Conservation (phyloP, 805 yeast genomes). For the Cyberlindnera americana region DNA sequence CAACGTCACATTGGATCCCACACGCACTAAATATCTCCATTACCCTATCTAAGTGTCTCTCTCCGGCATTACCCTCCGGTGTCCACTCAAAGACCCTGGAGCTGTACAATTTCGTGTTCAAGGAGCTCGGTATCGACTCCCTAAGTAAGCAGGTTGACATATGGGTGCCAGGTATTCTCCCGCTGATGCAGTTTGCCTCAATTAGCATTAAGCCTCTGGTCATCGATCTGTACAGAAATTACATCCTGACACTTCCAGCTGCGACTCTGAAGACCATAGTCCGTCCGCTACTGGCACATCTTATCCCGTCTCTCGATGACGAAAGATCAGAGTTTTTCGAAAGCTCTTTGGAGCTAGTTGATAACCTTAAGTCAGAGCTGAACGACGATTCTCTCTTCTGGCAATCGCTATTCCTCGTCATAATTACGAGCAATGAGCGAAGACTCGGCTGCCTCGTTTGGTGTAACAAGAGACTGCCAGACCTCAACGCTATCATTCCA, state of each 20-base stretch:
- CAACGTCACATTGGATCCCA: conserved; percentile 58
- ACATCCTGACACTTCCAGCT: conserved; percentile 51
- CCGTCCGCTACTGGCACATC: conserved; percentile 67
- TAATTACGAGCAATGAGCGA: conserved; percentile 76
- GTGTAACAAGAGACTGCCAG: conserved; percentile 65
- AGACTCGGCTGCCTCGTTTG: conserved; percentile 82
- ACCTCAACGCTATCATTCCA: conserved; percentile 38
- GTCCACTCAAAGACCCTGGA: conserved; percentile 88
- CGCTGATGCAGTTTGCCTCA: conserved; percentile 83
- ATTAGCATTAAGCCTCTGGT: conserved; percentile 82
- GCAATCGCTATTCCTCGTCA: conserved; percentile 72
- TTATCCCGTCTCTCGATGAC: conserved; percentile 89
- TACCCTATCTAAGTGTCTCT: conserved; percentile 72
- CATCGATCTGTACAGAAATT: conserved; percentile 55
- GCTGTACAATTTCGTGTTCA: conserved; percentile 69
- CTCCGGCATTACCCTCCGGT: conserved; percentile 86
- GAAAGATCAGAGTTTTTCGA: conserved; percentile 81
- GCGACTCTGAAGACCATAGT: conserved; percentile 48
- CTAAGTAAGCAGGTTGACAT: conserved; percentile 54
- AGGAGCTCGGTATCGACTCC: conserved; percentile 51
- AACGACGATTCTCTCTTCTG: conserved; percentile 76
- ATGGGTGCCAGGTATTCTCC: conserved; percentile 94
- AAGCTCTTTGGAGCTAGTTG: conserved; percentile 57
- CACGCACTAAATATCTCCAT: conserved; percentile 61
- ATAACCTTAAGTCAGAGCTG: conserved; percentile 51